A percentile compares a stretch with the other conserved stretches of the same genome.
Conservation (phyloP, 2,329 filamentous ascomycete genomes). For the Colletotrichum falcatum region DNA sequence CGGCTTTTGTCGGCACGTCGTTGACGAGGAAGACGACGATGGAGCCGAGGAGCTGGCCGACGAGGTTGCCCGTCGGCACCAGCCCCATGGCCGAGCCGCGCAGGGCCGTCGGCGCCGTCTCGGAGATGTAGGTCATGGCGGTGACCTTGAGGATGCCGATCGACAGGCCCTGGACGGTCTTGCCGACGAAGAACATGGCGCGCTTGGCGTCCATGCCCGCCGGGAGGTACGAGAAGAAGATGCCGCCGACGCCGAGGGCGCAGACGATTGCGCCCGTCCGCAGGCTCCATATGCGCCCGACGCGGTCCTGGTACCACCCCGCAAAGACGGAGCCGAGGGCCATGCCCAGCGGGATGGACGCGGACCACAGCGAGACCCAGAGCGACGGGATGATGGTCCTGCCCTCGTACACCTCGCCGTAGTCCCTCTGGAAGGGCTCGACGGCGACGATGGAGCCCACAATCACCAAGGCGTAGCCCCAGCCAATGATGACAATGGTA, state of each 20-base stretch:
- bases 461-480: conserved; percentile 47
- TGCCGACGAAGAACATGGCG: conserved; percentile 45
- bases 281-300: conserved; percentile 46
- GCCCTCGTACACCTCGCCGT: conserved; percentile 45
- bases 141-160: conserved; percentile 46
- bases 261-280: conserved; percentile 45
- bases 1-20: conserved; percentile 35
- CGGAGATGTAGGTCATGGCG: conserved; percentile 54
- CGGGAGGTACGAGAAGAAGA: conserved; percentile 47
- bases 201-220: conserved; percentile 38
- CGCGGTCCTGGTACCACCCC: conserved; percentile 47
- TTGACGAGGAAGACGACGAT: conserved; percentile 45
- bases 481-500: conserved; percentile 47
- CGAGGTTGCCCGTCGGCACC: conserved; percentile 45
- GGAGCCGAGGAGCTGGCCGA: conserved; percentile 46
- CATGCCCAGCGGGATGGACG: conserved; percentile 43
- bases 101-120: conserved; percentile 46
- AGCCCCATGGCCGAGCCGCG: conserved; percentile 47
- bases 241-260: conserved; percentile 42
- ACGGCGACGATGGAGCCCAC: conserved; percentile 47
- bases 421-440: conserved; percentile 47
- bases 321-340: conserved; percentile 45
- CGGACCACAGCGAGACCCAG: conserved; percentile 48
- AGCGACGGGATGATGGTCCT: conserved; percentile 44
- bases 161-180: conserved; percentile 46